These are phyloP conservation scores for Phytophthora parvispora DNA, from an alignment of 352 stramenopile genomes.

Conservation along the genomic window DNA sequence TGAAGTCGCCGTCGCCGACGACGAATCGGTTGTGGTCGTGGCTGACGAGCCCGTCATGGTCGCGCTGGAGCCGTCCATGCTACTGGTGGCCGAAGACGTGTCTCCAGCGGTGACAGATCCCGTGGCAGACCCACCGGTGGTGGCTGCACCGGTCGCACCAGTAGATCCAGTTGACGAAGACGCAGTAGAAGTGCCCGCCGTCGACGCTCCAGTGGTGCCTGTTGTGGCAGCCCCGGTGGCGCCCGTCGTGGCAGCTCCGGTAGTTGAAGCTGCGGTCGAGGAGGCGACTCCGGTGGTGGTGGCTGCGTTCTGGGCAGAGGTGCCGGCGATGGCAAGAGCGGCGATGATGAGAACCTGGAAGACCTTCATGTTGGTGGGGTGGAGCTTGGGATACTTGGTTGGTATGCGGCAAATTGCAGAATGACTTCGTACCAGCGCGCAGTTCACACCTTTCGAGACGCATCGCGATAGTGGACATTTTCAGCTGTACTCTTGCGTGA, in stretches of 20 bases:
- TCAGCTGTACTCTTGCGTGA: background rate
- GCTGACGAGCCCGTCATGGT: constrained; percentile 9
- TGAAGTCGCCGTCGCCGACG: background rate
- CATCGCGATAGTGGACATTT: background rate
- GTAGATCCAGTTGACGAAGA: constrained; percentile 6
- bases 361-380: constrained; percentile 23
- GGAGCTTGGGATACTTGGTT: constrained; percentile 3
- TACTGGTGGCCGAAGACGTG: background rate
- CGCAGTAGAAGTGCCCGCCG: constrained; percentile 1
- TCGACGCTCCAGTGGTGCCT: constrained; percentile 1
- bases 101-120: background rate
- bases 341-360: constrained; percentile 28
- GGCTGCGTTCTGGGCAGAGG: constrained; percentile 15
- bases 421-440: constrained; percentile 1
- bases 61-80: constrained; percentile 6
- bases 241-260: background rate
- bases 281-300: background rate
- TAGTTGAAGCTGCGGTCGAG: background rate
- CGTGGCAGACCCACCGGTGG: constrained; percentile 3
- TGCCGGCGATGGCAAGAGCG: constrained; percentile 27
- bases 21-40: constrained; percentile 1
- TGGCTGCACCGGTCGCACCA: background rate
- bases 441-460: background rate
- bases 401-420: constrained; percentile 8
- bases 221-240: background rate